A percentile compares a stretch with the other conserved stretches of the same genome.
Conservation (phyloP, 176 grass and related monocot genomes). For the Zea mays region DNA sequence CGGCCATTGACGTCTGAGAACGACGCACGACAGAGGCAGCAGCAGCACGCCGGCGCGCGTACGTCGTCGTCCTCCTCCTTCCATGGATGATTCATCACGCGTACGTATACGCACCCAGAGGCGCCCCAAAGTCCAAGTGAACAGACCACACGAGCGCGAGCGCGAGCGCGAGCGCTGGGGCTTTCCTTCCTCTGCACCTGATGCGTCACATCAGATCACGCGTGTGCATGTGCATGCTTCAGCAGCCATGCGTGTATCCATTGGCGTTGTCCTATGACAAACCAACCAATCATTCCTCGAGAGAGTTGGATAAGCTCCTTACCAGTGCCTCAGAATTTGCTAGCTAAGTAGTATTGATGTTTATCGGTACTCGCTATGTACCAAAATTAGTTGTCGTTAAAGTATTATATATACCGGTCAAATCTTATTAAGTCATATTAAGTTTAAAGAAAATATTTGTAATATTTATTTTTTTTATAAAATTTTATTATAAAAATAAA, state of each 20-base stretch:
- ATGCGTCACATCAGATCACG: constrained; percentile 29
- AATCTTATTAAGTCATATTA: too few relatives aligned
- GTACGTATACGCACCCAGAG: background rate
- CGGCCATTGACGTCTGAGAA: constrained; percentile 30
- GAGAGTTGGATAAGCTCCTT: background rate
- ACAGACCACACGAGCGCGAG: background rate
- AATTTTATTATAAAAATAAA: too few relatives aligned
- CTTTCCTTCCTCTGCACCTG: background rate
- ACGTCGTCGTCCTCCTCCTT: too few relatives aligned
- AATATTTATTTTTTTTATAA: too few relatives aligned
- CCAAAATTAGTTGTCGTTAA: too few relatives aligned
- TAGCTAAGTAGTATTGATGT: too few relatives aligned
- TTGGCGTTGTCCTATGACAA: background rate
- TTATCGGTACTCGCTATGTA: too few relatives aligned
- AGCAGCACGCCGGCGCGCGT: too few relatives aligned
- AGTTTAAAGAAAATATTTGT: too few relatives aligned
- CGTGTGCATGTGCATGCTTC: background rate
- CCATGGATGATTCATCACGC: background rate
- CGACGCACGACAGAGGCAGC: constrained; percentile 18
- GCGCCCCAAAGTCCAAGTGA: background rate
- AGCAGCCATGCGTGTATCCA: background rate
- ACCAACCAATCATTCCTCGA: background rate
- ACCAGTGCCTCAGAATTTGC: too few relatives aligned
- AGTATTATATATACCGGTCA: too few relatives aligned
- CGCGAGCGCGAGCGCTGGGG: background rate